These are phyloP conservation scores for Paraphaeosphaeria minitans DNA, from an alignment of 2,329 filamentous ascomycete species.

Conservation along the genomic window DNA sequence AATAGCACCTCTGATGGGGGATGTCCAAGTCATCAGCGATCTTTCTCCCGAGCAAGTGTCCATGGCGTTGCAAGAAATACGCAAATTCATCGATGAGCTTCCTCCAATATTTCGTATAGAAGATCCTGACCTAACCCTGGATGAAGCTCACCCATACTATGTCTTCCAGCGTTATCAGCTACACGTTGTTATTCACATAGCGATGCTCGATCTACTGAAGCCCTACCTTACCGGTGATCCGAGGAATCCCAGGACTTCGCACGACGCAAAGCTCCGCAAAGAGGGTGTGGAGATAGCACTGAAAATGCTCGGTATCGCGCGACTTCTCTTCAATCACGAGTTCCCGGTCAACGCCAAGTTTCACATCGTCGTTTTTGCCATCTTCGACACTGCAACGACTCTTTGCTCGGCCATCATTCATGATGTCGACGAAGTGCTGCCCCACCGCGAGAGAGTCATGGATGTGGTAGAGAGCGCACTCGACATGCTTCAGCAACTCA, in stretches of 20 bases:
- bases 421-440: slow-evolving; percentile 51
- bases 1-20: slow-evolving; percentile 32
- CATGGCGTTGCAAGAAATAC: slow-evolving; percentile 42
- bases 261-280: slow-evolving; percentile 48
- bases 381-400: slow-evolving; percentile 59
- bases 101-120: slow-evolving; percentile 49
- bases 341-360: slow-evolving; percentile 56
- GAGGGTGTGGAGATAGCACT: slow-evolving; percentile 54
- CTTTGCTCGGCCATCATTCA: slow-evolving; percentile 60
- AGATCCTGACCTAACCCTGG: slow-evolving; percentile 51
- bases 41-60: slow-evolving; percentile 31
- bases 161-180: slow-evolving; percentile 55
- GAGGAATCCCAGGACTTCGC: slow-evolving; percentile 30
- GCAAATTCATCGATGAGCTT: slow-evolving; percentile 53
- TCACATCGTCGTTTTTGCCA: slow-evolving; percentile 56
- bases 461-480: slow-evolving; percentile 45
- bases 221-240: slow-evolving; percentile 50
- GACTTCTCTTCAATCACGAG: slow-evolving; percentile 51
- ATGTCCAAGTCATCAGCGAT: slow-evolving; percentile 20
- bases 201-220: slow-evolving; percentile 55
- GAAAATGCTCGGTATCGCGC: slow-evolving; percentile 50
- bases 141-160: slow-evolving; percentile 51
- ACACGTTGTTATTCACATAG: slow-evolving; percentile 53
- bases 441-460: slow-evolving; percentile 50
- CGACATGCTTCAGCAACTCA: slow-evolving; percentile 38